These are phyloP conservation scores for Calocera cornea DNA, from an alignment of 768 basidiomycete genomes.

Conservation along the genomic window DNA sequence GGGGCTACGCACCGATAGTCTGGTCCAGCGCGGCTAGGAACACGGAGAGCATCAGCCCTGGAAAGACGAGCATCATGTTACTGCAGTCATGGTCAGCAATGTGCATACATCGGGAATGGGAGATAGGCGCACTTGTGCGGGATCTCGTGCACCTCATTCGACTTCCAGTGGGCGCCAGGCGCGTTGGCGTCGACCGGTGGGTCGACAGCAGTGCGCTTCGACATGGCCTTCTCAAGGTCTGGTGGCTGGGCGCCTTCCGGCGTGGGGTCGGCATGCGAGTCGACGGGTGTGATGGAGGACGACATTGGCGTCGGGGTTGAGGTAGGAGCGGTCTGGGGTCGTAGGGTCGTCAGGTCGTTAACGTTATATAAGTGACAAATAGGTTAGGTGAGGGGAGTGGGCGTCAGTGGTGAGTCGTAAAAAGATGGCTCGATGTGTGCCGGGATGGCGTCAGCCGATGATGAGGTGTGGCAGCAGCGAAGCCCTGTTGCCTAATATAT, in stretches of 20 bases:
- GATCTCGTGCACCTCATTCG: conserved; percentile 7
- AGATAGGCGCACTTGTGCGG: conserved; percentile 10
- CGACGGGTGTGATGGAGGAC: not conserved
- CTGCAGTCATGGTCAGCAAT: not conserved
- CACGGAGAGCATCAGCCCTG: conserved; percentile 6
- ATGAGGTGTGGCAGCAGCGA: no score
- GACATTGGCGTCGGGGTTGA: not conserved
- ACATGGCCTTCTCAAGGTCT: not conserved
- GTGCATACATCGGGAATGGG: not conserved
- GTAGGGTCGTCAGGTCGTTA: not conserved
- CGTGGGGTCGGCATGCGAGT: not conserved
- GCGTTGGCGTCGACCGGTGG: not conserved
- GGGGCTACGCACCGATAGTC: conserved; percentile 11
- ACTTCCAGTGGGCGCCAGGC: conserved; percentile 9
- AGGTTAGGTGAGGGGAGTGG: no score
- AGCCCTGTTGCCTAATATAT: no score
- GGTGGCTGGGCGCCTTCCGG: not conserved
- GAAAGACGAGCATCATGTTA: conserved; percentile 9
- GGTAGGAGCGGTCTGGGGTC: not conserved
- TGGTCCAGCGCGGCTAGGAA: conserved; percentile 36
- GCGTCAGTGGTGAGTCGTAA: no score
- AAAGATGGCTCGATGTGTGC: no score
- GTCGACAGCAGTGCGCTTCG: no score
- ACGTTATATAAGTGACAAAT: not conserved
- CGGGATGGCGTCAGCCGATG: no score